Percentiles rank a stretch among this genome's conserved stretches.
phyloP scores from a whole-genome alignment of 306 rosid species.

The Ceratonia siliqua region DNA sequence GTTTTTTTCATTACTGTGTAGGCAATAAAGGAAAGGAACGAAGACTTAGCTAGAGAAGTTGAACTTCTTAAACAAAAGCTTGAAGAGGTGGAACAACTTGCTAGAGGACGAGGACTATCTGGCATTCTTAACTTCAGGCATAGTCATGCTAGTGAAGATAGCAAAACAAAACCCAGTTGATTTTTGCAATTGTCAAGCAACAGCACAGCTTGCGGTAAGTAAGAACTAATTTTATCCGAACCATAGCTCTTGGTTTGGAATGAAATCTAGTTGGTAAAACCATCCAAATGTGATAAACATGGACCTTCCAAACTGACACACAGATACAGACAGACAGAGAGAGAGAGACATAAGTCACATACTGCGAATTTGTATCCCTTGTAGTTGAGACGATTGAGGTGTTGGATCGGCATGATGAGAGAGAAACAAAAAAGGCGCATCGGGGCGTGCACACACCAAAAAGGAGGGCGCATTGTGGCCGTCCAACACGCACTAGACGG shows the following conservation, averaged over 20 bases:
- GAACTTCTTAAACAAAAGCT: slow-evolving; percentile 27
- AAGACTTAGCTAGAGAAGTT: slow-evolving; percentile 19
- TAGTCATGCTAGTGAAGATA: slow-evolving; percentile 16
- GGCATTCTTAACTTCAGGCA: slow-evolving; percentile 30
- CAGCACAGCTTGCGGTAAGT: neutral
- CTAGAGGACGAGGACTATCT: slow-evolving; percentile 4
- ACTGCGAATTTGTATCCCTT: no score
- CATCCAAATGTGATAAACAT: neutral
- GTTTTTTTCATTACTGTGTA: neutral
- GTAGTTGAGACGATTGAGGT: no score
- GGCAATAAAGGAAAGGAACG: slow-evolving; percentile 13
- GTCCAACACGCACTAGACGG: no score
- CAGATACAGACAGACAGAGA: no score
- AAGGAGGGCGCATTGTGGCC: no score
- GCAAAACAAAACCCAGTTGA: slow-evolving; percentile 35
- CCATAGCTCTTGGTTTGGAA: neutral
- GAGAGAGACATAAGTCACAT: no score
- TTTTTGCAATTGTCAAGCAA: slow-evolving; percentile 21
- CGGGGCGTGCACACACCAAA: no score
- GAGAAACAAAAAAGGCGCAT: no score
- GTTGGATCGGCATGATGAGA: no score
- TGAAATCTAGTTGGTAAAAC: neutral
- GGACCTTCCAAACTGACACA: neutral
- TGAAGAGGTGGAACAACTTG: slow-evolving; percentile 38
- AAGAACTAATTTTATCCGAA: neutral